Evolutionary conservation across 2,329 filamentous ascomycete genomes (phyloP).

Genomic region (Exophiala phaeomuriformis): DNA sequence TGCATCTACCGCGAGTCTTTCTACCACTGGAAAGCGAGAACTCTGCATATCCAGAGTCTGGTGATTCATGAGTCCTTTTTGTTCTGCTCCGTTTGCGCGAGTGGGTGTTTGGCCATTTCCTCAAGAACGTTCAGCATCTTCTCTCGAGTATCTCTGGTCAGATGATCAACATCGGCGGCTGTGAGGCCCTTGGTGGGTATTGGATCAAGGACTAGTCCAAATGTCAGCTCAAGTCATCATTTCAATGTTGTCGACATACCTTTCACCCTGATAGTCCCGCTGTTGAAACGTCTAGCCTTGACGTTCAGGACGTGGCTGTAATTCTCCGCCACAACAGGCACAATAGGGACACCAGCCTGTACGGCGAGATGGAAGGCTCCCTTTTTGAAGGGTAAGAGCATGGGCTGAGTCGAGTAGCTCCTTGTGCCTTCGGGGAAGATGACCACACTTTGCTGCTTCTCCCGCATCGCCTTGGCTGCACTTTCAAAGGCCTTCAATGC

Average conservation of each 20-base stretch:
- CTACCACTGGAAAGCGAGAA: neutral
- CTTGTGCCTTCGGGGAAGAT: conserved; percentile 73
- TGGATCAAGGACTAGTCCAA: conserved; percentile 61
- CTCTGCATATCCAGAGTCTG: neutral
- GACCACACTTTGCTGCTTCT: conserved; percentile 54
- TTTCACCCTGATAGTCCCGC: conserved; percentile 67
- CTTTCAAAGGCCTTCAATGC: conserved; percentile 78
- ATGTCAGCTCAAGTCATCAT: neutral
- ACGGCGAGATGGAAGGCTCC: conserved; percentile 94
- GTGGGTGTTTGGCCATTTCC: neutral
- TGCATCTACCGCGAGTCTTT: too few relatives aligned
- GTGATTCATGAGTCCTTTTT: neutral
- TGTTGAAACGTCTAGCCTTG: conserved; percentile 57
- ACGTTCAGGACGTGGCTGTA: conserved; percentile 66
- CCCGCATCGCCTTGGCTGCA: conserved; percentile 71
- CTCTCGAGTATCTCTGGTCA: conserved; percentile 61
- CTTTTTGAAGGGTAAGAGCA: conserved; percentile 94
- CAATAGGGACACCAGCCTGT: conserved; percentile 85
- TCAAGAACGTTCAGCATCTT: conserved; percentile 60
- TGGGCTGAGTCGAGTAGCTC: conserved; percentile 75
- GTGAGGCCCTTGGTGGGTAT: conserved; percentile 69
- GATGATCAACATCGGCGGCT: conserved; percentile 66
- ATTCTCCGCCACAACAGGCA: conserved; percentile 75
- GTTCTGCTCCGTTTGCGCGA: neutral
- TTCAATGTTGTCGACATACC: conserved; percentile 42